Percentiles rank a stretch among this genome's conserved stretches.
Evolutionary conservation across 768 basidiomycete genomes (phyloP).

Genomic region (Lentinula guzmanii): DNA sequence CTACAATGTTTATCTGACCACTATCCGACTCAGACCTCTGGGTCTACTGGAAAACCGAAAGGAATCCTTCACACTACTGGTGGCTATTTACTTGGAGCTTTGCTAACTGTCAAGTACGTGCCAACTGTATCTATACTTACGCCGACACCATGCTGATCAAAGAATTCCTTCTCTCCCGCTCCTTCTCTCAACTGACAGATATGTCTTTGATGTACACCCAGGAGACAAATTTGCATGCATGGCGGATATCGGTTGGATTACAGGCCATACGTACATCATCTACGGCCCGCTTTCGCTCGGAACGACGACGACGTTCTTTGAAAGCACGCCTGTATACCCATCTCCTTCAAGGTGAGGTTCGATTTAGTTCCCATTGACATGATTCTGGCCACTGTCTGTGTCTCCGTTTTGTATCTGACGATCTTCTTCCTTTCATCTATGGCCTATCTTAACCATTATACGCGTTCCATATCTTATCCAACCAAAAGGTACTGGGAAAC

Average conservation of each 20-base stretch:
- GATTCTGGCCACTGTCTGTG: not conserved
- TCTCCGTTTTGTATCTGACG: not conserved
- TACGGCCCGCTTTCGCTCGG: constrained; percentile 92
- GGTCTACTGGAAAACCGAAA: constrained; percentile 94
- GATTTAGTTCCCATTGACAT: not conserved
- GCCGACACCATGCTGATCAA: not conserved
- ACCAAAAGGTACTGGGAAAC: constrained; percentile 81
- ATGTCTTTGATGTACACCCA: constrained; percentile 93
- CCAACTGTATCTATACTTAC: not conserved
- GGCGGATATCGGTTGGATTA: constrained; percentile 99
- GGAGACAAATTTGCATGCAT: constrained; percentile 96
- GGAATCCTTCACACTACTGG: constrained; percentile 90
- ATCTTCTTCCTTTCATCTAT: not conserved
- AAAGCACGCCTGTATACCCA: constrained; percentile 95
- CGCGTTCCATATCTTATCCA: not conserved
- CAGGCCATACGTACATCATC: constrained; percentile 93
- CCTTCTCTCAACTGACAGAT: not conserved
- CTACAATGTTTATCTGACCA: constrained; percentile 1
- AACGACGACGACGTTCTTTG: constrained; percentile 85
- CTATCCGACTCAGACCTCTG: constrained; percentile 63
- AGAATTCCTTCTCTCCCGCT: not conserved
- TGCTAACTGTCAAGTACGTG: constrained; percentile 87
- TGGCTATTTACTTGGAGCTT: constrained; percentile 88
- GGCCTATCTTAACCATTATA: not conserved
- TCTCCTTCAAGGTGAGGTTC: constrained; percentile 56